Conservation (phyloP, 352 stramenopile species). For the Phytopythium montanum region DNA sequence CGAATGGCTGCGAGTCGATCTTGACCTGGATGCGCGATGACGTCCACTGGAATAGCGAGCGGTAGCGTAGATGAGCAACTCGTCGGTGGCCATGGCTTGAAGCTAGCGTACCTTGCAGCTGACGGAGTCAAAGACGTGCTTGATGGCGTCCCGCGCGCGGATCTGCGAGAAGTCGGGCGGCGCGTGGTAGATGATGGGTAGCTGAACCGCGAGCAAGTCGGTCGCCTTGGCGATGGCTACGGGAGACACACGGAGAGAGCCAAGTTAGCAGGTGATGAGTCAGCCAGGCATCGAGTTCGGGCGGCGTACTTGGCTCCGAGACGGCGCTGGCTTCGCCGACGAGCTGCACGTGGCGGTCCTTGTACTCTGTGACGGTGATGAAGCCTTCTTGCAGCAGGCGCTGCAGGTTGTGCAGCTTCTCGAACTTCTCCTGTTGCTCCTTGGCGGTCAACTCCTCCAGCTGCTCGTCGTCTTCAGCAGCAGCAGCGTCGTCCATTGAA, state of each 20-base stretch:
- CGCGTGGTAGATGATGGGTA: constrained; percentile 59
- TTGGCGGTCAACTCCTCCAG: constrained; percentile 13
- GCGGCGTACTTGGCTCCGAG: constrained; percentile 47
- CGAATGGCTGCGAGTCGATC: constrained; percentile 64
- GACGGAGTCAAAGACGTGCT: constrained; percentile 75
- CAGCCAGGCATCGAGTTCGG: too few species aligned
- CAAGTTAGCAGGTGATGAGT: not conserved
- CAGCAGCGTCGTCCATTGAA: constrained; percentile 5
- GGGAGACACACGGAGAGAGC: not conserved
- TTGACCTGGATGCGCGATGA: constrained; percentile 68
- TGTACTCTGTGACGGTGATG: constrained; percentile 80
- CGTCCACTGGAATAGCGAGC: constrained; percentile 39
- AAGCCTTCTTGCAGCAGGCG: constrained; percentile 77
- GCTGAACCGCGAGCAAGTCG: constrained; percentile 42
- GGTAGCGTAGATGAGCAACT: not conserved
- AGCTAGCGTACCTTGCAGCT: constrained; percentile 38
- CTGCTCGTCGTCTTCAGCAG: constrained; percentile 6
- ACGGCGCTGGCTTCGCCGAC: constrained; percentile 51
- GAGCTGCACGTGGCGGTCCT: constrained; percentile 57
- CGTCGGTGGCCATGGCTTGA: not conserved
- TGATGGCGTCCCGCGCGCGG: constrained; percentile 67
- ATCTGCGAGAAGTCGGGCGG: constrained; percentile 61
- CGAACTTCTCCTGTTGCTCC: constrained; percentile 1
- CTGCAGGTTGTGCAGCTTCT: constrained; percentile 65
- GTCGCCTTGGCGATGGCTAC: constrained; percentile 57